These are phyloP conservation scores for Echeveria elegans DNA, from an alignment of 164 flowering plant genomes.

Conservation along the genomic window DNA sequence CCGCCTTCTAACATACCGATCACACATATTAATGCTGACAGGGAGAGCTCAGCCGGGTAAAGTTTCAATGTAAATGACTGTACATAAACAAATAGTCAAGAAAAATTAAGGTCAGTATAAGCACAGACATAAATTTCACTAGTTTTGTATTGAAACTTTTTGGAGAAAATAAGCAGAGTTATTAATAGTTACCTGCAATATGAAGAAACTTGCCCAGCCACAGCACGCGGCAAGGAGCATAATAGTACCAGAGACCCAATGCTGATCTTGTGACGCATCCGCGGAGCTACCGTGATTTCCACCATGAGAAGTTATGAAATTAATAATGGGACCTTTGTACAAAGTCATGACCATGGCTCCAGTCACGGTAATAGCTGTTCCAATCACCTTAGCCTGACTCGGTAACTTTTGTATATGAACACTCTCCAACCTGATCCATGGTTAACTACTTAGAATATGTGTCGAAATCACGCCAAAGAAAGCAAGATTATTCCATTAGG, in stretches of 20 bases:
- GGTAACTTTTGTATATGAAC: conserved; percentile 44
- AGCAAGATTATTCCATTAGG: background rate
- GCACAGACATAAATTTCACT: background rate
- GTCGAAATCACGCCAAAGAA: too few species aligned
- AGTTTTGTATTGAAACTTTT: background rate
- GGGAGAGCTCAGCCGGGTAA: conserved; percentile 44
- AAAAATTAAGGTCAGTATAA: background rate
- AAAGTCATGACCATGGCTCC: conserved; percentile 76
- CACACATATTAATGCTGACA: conserved; percentile 40
- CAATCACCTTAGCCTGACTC: conserved; percentile 71
- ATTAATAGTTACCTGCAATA: conserved; percentile 23
- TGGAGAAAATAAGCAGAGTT: background rate
- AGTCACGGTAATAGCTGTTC: conserved; percentile 48
- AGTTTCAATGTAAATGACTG: conserved; percentile 39
- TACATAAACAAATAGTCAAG: background rate
- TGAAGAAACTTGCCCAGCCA: conserved; percentile 35
- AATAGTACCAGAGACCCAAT: conserved; percentile 35
- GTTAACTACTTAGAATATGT: too few species aligned
- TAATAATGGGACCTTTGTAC: conserved; percentile 36
- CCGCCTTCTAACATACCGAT: conserved; percentile 27
- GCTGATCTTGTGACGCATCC: conserved; percentile 17
- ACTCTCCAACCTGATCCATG: conserved; percentile 55
- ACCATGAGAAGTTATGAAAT: conserved; percentile 15
- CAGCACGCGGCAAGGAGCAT: conserved; percentile 26
- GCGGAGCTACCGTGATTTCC: background rate